Conservation (phyloP, 2,329 filamentous ascomycete species). For the Exophiala alcalophila region DNA sequence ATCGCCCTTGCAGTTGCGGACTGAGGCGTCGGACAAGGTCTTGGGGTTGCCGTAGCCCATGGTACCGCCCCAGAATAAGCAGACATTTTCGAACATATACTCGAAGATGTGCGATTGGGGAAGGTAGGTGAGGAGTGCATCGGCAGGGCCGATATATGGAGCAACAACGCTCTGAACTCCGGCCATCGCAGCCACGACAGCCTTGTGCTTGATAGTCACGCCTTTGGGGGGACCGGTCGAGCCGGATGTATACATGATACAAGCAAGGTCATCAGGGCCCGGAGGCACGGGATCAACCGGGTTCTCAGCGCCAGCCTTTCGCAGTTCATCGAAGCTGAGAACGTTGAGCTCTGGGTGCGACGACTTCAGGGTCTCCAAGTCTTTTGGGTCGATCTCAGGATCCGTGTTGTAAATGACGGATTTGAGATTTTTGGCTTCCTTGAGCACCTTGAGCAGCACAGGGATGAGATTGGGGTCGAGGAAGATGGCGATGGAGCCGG, state of each 20-base stretch:
- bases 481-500: constrained; percentile 36
- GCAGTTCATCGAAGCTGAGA: constrained; percentile 51
- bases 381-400: constrained; percentile 46
- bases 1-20: constrained; percentile 87
- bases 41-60: constrained; percentile 91
- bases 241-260: constrained; percentile 74
- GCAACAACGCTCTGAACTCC: constrained; percentile 77
- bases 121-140: constrained; percentile 83
- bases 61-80: constrained; percentile 82
- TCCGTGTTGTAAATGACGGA: constrained; percentile 55
- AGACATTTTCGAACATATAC: constrained; percentile 90
- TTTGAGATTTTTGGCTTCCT: constrained; percentile 52
- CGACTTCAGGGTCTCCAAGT: constrained; percentile 51
- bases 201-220: constrained; percentile 73
- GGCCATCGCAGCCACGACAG: constrained; percentile 76
- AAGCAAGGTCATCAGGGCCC: constrained; percentile 70
- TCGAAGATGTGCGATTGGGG: constrained; percentile 95
- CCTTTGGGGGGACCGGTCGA: constrained; percentile 84
- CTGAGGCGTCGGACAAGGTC: constrained; percentile 80
- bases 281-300: constrained; percentile 67
- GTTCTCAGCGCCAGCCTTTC: constrained; percentile 57
- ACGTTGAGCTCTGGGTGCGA: constrained; percentile 51
- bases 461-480: constrained; percentile 41
- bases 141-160: constrained; percentile 71
- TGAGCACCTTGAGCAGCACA: constrained; percentile 51